Percentiles rank a stretch among this genome's conserved stretches.
Evolutionary conservation across 495 filamentous ascomycete species (phyloP).

Genomic region (Penicillium crystallinum): DNA sequence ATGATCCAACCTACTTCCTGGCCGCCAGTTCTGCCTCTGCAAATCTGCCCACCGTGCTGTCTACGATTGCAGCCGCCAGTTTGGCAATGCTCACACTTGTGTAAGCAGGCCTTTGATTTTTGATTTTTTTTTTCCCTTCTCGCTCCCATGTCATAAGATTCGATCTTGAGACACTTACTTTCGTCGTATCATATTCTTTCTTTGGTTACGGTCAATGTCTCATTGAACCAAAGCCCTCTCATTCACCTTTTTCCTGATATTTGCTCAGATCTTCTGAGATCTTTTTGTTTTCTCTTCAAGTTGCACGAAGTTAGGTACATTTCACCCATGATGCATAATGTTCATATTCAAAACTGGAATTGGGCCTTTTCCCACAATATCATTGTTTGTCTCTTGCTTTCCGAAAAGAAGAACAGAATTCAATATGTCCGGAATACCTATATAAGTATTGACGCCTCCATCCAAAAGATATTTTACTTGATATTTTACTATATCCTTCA

Average conservation of each 20-base stretch:
- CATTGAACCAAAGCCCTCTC: background rate
- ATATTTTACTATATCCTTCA: no score
- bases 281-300: no score
- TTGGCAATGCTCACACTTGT: slow-evolving; percentile 23
- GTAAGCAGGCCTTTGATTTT: slow-evolving; percentile 7
- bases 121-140: background rate
- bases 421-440: no score
- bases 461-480: no score
- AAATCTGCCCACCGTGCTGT: slow-evolving; percentile 15
- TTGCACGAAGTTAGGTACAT: no score
- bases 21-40: slow-evolving; percentile 11
- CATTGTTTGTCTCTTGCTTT: no score
- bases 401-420: no score
- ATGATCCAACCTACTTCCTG: slow-evolving; percentile 25
- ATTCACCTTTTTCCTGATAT: background rate
- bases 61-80: slow-evolving; percentile 17
- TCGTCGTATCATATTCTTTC: background rate
- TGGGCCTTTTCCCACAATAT: no score
- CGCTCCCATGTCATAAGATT: background rate
- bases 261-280: background rate
- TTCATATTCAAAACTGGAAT: no score
- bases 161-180: background rate
- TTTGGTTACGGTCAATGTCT: background rate
- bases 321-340: background rate
- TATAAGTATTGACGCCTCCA: no score